These are phyloP conservation scores for Austropuccinia psidii DNA, from an alignment of 1,284 basidiomycete genomes.

Conservation along the genomic window DNA sequence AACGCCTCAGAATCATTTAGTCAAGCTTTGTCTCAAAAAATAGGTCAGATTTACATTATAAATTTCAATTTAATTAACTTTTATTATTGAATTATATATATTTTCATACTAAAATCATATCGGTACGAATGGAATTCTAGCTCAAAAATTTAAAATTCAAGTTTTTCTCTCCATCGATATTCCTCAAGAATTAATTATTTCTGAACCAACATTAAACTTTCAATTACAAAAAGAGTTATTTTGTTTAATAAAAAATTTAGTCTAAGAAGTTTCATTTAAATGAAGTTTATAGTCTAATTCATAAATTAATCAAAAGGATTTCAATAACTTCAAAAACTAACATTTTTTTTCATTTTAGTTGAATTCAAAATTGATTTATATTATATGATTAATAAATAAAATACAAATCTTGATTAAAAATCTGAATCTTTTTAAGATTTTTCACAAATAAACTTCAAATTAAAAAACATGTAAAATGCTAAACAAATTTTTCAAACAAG, in stretches of 20 bases:
- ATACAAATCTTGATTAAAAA: too few relatives aligned
- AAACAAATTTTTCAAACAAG: too few relatives aligned
- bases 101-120: neutral
- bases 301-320: too few relatives aligned
- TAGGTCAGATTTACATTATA: neutral
- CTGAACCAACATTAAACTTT: neutral
- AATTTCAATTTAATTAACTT: neutral
- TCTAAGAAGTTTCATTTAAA: too few relatives aligned
- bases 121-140: neutral
- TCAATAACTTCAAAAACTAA: too few relatives aligned
- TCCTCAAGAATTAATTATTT: neutral
- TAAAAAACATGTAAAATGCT: too few relatives aligned
- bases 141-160: constrained; percentile 23
- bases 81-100: neutral
- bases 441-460: too few relatives aligned
- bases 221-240: constrained; percentile 19
- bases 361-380: too few relatives aligned
- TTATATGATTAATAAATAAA: too few relatives aligned
- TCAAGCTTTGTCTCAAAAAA: constrained; percentile 22
- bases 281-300: too few relatives aligned
- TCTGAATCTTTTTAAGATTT: too few relatives aligned
- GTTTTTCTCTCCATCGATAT: constrained; percentile 28
- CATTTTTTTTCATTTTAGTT: too few relatives aligned
- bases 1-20: neutral
- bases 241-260: neutral